Evolutionary conservation across 169 alveolate species (phyloP).

Genomic region (Hammondia hammondi): DNA sequence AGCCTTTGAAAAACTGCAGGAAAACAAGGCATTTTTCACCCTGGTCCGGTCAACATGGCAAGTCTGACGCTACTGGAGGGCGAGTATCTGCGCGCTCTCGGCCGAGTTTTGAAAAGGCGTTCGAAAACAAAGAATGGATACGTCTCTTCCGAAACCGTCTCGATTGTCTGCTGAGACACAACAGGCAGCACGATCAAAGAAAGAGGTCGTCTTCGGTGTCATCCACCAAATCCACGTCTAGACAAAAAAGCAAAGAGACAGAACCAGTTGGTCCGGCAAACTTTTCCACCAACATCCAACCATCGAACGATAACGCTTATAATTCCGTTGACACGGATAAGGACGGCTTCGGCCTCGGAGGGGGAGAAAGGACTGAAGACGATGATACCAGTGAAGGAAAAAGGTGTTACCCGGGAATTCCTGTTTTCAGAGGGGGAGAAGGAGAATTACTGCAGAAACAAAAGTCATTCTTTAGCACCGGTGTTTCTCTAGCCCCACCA

Average conservation of each 20-base stretch:
- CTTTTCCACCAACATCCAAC: too few species aligned
- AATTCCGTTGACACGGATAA: too few species aligned
- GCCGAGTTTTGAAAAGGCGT: constrained; percentile 17
- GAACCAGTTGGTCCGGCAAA: not conserved
- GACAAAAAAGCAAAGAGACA: not conserved
- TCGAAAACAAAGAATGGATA: constrained; percentile 23
- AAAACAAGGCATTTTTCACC: not conserved
- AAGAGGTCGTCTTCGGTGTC: not conserved
- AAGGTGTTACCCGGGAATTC: not conserved
- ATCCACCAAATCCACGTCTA: not conserved
- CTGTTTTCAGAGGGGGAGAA: not conserved
- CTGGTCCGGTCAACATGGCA: not conserved
- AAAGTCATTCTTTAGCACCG: not conserved
- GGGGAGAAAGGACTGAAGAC: not conserved
- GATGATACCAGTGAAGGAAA: not conserved
- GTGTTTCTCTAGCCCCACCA: not conserved
- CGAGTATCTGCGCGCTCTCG: not conserved
- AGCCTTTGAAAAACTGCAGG: not conserved
- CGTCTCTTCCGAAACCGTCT: constrained; percentile 23
- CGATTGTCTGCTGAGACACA: constrained; percentile 6
- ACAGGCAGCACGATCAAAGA: not conserved
- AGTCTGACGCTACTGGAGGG: not conserved
- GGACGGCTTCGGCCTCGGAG: not conserved
- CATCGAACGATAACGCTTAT: too few species aligned
- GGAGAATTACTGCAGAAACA: not conserved